Base-by-base conservation (phyloP, 1,284 basidiomycete species). In the Gymnopus androsaceus region DNA sequence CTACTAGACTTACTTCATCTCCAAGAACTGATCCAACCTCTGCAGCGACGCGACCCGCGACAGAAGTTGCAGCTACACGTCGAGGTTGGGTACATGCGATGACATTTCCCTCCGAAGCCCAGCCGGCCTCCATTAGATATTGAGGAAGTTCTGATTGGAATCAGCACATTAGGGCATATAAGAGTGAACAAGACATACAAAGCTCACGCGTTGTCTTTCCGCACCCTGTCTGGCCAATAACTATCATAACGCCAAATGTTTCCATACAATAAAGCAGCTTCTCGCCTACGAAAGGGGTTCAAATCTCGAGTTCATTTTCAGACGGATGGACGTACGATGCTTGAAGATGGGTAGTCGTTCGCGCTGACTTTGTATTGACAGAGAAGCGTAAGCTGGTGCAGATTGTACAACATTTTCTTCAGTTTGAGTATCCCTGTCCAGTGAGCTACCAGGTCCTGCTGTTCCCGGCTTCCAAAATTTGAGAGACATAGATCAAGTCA, bases 191-290 rank as follows among this genome's bases (percentile, higher is more conserved):
- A 50, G 21, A 50, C 17, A 21, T 30, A 36, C 36, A 31, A 19
- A 42, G 79, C 87, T 69, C 63, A 95, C 94, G 94, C 60, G 95
- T 98, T 9, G 95, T 97, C 75, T 99, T 99, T 56, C 97, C 96
- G 57, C 92, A 97, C 3, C 96, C 97, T 0, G 96, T 99, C 68
- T 98, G 94, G 11, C 94, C 95, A 21, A 98, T 90, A 4, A 96
- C 85, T 52, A 99, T 93, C 2, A 88, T 80, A 2, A 95, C 90
- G 1, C 87, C 88, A 68, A 90, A 83, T 47, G 81, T 85, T 74
- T 98, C 95, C 17, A 98, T 74, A 57, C 88, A 87, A 67, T 93
- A 91, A 3, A 98, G 72, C 12, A 98, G 76, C 59, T 87, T 85
- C 40, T 90, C 78, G 51, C 85, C 91, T 93, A 59, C 14, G 59